Conservation (phyloP, 192 early-diverging fungal species). For the Mortierella antarctica region DNA sequence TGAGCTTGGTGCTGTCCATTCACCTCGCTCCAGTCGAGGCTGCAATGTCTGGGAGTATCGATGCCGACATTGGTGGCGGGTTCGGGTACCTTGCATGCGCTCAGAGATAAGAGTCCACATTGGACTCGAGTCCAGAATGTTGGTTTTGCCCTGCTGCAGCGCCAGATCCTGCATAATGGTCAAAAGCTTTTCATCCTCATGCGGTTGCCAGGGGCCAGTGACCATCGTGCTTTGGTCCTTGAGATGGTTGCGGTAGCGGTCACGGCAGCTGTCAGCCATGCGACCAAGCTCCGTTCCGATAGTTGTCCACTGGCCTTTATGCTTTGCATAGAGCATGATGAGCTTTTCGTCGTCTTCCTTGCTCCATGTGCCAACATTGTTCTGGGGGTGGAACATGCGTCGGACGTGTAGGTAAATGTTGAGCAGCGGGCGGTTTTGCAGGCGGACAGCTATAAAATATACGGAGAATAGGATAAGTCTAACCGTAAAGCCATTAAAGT, state of each 20-base stretch:
- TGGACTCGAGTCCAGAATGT: conserved; percentile 47
- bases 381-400: conserved; percentile 52
- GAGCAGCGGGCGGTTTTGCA: conserved; percentile 41
- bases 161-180: conserved; percentile 52
- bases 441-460: conserved; percentile 22
- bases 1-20: conserved; percentile 51
- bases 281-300: conserved; percentile 52
- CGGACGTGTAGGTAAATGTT: conserved; percentile 54
- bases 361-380: conserved; percentile 51
- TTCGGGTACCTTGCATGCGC: conserved; percentile 49
- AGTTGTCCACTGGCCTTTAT: conserved; percentile 53
- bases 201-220: conserved; percentile 47
- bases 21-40: conserved; percentile 48
- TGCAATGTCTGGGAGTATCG: conserved; percentile 50
- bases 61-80: conserved; percentile 49
- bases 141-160: conserved; percentile 42
- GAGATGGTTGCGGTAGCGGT: conserved; percentile 50
- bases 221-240: conserved; percentile 49
- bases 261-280: conserved; percentile 52
- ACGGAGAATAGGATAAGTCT: not conserved
- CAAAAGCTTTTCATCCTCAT: conserved; percentile 41
- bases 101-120: conserved; percentile 54
- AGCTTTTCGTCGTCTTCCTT: conserved; percentile 54
- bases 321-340: conserved; percentile 28
- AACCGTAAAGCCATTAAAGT: not conserved